Evolutionary conservation across 2,329 filamentous ascomycete genomes (phyloP), one percentile per base, ranked within the genome.

Genomic region (Fusarium agapanthi): DNA sequence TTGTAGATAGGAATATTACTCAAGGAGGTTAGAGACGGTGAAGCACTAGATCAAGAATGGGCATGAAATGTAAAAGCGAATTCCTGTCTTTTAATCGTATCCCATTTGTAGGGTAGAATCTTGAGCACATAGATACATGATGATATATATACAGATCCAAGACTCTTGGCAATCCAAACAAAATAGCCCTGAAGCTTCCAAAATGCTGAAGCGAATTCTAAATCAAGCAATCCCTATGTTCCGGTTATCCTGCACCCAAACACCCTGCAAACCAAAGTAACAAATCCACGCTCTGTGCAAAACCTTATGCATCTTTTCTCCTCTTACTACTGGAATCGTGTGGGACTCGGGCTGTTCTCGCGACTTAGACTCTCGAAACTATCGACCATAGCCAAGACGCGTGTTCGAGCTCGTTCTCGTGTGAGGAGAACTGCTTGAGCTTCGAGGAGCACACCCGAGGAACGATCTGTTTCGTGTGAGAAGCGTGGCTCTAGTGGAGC

Each of bases 351-450:
- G 62, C 86, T 88, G 13, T 73, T 77, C 30, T 83, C 82, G 45
- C 83, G 80, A 68, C 84, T 87, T 60, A 80, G 78, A 38, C 78
- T 83, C 82, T 90, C 88, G 66, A 90, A 83, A 65, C 81, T 84
- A 74, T 89, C 84, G 43, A 90, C 87, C 87, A 90, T 88, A 50
- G 84, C 83, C 51, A 88, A 77, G 34, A 90, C 88, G 40, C 84
- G 79, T 20, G 85, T 85, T 71, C 81, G 77, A 15, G 85, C 83
- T 65, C 79, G 79, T 72, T 84, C 81, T 28, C 76, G 68, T 34
- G 71, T 75, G 28, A 84, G 69, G 45, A 79, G 79, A 56, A 88
- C 81, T n/a, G 83, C 84, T 76, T 88, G 83, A 7, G 87, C 87
- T 26, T 83, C 86, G 54, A 84, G 81, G 34, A 84, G 69, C 22